phyloP scores from a whole-genome alignment of 202 grass and related monocot species.

The Schoenoplectus triqueter region DNA sequence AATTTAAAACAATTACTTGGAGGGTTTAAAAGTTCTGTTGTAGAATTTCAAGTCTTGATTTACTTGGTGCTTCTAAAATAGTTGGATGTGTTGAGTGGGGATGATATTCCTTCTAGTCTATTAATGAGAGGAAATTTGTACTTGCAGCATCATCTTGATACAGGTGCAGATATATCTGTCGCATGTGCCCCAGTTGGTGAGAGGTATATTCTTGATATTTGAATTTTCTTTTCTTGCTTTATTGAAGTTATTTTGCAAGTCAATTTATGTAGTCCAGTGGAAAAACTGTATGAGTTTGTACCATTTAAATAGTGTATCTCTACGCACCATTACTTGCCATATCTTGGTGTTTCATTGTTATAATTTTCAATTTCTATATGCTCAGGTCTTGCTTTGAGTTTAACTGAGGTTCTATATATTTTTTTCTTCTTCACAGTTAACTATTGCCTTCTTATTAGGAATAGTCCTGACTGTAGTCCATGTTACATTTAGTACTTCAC shows the following conservation, averaged over 20 bases:
- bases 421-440: not conserved
- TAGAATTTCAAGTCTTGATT: not conserved
- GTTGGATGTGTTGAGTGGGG: not conserved
- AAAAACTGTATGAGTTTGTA: not conserved
- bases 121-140: not conserved
- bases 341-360: not conserved
- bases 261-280: constrained; percentile 1
- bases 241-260: not conserved
- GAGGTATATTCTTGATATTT: constrained; percentile 47
- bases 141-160: constrained; percentile 70
- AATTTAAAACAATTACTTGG: not conserved
- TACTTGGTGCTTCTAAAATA: not conserved
- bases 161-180: constrained; percentile 67
- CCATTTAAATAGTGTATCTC: not conserved
- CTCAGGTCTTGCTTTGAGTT: not conserved
- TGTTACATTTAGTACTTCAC: constrained; percentile 7
- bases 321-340: not conserved
- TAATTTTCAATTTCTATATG: not conserved
- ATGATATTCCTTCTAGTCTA: not conserved
- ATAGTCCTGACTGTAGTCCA: not conserved
- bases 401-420: not conserved
- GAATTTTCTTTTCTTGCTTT: not conserved
- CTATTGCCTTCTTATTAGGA: not conserved
- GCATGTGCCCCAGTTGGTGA: constrained; percentile 57
- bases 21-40: not conserved